These are phyloP conservation scores for Aspergillus oerlinghausenensis DNA, from an alignment of 2,329 filamentous ascomycete species.

Conservation along the genomic window DNA sequence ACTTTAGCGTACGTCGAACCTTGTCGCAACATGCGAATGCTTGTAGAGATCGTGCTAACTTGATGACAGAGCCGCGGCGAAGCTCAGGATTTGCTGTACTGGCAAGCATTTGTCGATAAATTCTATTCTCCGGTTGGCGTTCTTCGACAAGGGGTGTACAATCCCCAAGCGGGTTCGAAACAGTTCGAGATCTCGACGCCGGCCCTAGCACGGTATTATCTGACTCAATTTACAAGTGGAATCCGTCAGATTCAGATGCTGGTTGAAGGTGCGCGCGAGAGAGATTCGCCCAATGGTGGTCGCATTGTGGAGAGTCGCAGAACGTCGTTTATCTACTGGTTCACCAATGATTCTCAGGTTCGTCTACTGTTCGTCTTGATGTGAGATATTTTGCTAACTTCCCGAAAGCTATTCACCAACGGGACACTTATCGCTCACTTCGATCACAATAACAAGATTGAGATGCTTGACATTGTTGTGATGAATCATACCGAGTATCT, in stretches of 20 bases:
- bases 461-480: conserved; percentile 77
- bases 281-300: conserved; percentile 56
- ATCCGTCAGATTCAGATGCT: conserved; percentile 82
- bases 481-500: conserved; percentile 77
- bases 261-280: conserved; percentile 64
- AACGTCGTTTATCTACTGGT: conserved; percentile 84
- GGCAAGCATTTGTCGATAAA: conserved; percentile 71
- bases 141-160: conserved; percentile 66
- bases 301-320: conserved; percentile 71
- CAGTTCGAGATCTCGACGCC: conserved; percentile 81
- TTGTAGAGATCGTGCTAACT: conserved; percentile 9
- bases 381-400: conserved; percentile 2
- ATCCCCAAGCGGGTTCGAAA: conserved; percentile 59
- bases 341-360: conserved; percentile 77
- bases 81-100: conserved; percentile 67
- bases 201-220: conserved; percentile 81
- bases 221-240: conserved; percentile 81
- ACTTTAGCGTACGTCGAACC: conserved; percentile 51
- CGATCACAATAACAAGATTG: conserved; percentile 72
- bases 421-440: conserved; percentile 77
- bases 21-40: neutral
- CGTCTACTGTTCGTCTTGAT: conserved; percentile 28
- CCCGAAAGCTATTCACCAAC: conserved; percentile 63
- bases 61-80: conserved; percentile 50
- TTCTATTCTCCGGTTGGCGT: conserved; percentile 78